A percentile compares a stretch with the other conserved stretches of the same genome.
Conservation (phyloP, 768 basidiomycete genomes). For the Termitomyces sp. region DNA sequence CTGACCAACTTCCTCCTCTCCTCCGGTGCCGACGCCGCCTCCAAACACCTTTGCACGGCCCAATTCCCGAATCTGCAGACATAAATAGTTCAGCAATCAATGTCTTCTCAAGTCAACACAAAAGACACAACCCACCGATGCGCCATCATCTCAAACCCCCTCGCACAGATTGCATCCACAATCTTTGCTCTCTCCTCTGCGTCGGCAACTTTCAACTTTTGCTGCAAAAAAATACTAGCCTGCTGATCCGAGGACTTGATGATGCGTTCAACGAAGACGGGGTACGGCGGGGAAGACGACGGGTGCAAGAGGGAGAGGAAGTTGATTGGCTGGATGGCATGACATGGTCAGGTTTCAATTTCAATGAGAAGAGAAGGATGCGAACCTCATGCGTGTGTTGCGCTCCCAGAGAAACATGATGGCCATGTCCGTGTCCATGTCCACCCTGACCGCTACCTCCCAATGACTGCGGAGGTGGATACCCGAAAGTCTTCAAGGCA, state of each 20-base stretch:
- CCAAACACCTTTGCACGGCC: slow-evolving; percentile 85
- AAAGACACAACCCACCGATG: slow-evolving; percentile 45
- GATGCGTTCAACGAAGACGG: no score
- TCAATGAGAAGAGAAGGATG: slow-evolving; percentile 8
- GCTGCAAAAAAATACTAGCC: no score
- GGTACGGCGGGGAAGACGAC: no score
- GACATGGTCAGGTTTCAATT: slow-evolving; percentile 16
- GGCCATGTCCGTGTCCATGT: not conserved
- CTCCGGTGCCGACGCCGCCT: slow-evolving; percentile 68
- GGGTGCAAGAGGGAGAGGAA: slow-evolving; percentile 78
- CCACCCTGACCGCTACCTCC: not conserved
- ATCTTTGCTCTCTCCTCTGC: slow-evolving; percentile 73
- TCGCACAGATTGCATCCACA: slow-evolving; percentile 78
- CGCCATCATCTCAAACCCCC: slow-evolving; percentile 91
- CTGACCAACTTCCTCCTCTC: slow-evolving; percentile 75
- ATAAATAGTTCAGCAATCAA: not conserved
- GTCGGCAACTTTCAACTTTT: slow-evolving; percentile 83
- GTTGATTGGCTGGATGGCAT: slow-evolving; percentile 66
- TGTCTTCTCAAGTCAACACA: not conserved
- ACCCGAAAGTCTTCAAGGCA: no score
- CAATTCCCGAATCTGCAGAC: slow-evolving; percentile 77
- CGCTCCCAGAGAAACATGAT: not conserved
- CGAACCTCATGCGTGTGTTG: slow-evolving; percentile 47
- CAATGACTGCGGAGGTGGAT: slow-evolving; percentile 13
- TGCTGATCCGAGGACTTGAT: no score